These are phyloP conservation scores for Durusdinium trenchii DNA, from an alignment of 73 alveolate species.

Conservation along the genomic window DNA sequence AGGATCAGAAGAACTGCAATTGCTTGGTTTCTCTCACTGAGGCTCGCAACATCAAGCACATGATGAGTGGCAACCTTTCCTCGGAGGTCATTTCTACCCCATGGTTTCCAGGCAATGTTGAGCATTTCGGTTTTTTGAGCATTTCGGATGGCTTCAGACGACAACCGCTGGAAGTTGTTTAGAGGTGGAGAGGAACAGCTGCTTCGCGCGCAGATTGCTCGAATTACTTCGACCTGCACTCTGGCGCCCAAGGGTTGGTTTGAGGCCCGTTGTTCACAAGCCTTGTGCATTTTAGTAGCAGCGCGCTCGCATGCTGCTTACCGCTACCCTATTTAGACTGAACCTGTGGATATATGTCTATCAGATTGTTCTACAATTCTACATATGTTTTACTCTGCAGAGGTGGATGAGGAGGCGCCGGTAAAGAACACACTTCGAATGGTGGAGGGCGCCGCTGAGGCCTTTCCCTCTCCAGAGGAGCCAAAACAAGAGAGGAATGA, in stretches of 20 bases:
- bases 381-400: neutral
- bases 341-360: neutral
- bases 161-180: neutral
- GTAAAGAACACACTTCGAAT: constrained; percentile 89
- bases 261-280: constrained; percentile 14
- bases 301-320: neutral
- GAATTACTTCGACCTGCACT: constrained; percentile 83
- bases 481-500: neutral
- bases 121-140: neutral
- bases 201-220: constrained; percentile 94
- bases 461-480: constrained; percentile 84
- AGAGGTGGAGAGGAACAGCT: constrained; percentile 90
- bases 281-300: neutral
- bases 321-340: neutral
- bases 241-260: constrained; percentile 82
- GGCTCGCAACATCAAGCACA: constrained; percentile 94
- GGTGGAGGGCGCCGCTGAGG: constrained; percentile 76
- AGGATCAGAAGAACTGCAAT: neutral
- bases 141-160: neutral
- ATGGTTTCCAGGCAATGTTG: constrained; percentile 67
- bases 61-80: constrained; percentile 77
- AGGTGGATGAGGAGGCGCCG: constrained; percentile 90
- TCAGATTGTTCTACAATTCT: neutral
- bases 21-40: neutral
- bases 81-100: constrained; percentile 71